Conservation (phyloP, 192 early-diverging fungal species). For the Backusella westeae region DNA sequence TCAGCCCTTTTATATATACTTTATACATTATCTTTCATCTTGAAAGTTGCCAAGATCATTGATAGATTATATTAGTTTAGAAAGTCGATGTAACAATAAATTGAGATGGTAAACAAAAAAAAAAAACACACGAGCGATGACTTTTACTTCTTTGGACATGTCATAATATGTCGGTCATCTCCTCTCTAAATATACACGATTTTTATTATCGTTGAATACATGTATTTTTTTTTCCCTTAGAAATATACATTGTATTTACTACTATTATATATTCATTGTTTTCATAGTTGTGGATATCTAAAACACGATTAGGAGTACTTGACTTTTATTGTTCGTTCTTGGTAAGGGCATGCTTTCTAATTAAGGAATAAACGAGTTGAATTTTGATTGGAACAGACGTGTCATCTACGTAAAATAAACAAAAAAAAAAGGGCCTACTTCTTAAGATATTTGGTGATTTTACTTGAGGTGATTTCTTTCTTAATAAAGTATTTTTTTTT, state of each 20-base stretch:
- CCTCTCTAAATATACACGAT: background rate
- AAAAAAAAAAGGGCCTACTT: too few relatives aligned
- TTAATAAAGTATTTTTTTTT: background rate
- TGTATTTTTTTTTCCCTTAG: background rate
- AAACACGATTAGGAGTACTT: background rate
- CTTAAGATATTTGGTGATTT: too few relatives aligned
- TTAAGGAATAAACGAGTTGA: background rate
- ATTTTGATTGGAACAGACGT: background rate
- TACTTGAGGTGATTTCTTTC: background rate
- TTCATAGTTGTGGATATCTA: background rate
- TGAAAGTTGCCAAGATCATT: background rate
- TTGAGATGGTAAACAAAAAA: background rate
- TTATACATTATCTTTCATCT: background rate
- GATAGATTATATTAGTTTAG: background rate
- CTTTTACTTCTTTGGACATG: too few relatives aligned
- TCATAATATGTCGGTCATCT: background rate
- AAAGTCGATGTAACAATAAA: background rate
- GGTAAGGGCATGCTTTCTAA: background rate
- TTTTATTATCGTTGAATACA: background rate
- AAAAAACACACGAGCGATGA: background rate
- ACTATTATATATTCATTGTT: background rate
- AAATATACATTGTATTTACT: background rate
- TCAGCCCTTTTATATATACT: background rate
- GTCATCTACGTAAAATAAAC: background rate
- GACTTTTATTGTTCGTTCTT: background rate